Evolutionary conservation across 805 yeast genomes (phyloP).

Genomic region (Starmerella bacillaris): DNA sequence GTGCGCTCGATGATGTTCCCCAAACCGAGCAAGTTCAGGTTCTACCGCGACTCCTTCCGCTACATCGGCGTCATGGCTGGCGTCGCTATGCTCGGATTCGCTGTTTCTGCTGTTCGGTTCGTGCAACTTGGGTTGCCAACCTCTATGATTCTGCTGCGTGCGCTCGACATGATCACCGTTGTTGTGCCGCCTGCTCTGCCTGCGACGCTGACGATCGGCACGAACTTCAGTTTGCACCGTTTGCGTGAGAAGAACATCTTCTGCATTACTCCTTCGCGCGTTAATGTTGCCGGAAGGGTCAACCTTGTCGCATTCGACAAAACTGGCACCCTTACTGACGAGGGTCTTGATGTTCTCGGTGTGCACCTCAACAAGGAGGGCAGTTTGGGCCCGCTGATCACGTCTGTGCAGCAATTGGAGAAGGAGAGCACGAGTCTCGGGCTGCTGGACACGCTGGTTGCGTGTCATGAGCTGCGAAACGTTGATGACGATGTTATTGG

Average conservation of each 20-base stretch:
- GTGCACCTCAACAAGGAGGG: constrained; percentile 26
- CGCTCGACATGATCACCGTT: constrained; percentile 82
- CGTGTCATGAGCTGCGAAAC: constrained; percentile 73
- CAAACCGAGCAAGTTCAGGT: constrained; percentile 80
- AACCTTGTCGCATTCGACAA: constrained; percentile 88
- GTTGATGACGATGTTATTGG: constrained; percentile 73
- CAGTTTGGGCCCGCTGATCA: constrained; percentile 13
- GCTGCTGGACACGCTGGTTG: constrained; percentile 28
- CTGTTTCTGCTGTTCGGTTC: constrained; percentile 67
- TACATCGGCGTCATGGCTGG: constrained; percentile 88
- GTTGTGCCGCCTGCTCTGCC: constrained; percentile 98
- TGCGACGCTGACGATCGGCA: constrained; percentile 91
- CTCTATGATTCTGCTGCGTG: constrained; percentile 61
- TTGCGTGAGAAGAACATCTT: constrained; percentile 51
- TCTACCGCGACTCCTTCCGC: constrained; percentile 84
- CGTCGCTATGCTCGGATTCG: constrained; percentile 71
- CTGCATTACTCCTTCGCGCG: constrained; percentile 86
- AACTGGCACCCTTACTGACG: constrained; percentile 94
- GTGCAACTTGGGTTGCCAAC: constrained; percentile 55
- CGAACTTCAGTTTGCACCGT: constrained; percentile 73
- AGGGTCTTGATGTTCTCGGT: constrained; percentile 74
- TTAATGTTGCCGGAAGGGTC: constrained; percentile 88
- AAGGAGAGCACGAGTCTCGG: neutral
- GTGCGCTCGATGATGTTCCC: constrained; percentile 94
- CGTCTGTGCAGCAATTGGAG: constrained; percentile 10